A percentile compares a stretch with the other conserved stretches of the same genome.
phyloP scores from a whole-genome alignment of 352 stramenopile genomes.

The Globisporangium acanthophoron region DNA sequence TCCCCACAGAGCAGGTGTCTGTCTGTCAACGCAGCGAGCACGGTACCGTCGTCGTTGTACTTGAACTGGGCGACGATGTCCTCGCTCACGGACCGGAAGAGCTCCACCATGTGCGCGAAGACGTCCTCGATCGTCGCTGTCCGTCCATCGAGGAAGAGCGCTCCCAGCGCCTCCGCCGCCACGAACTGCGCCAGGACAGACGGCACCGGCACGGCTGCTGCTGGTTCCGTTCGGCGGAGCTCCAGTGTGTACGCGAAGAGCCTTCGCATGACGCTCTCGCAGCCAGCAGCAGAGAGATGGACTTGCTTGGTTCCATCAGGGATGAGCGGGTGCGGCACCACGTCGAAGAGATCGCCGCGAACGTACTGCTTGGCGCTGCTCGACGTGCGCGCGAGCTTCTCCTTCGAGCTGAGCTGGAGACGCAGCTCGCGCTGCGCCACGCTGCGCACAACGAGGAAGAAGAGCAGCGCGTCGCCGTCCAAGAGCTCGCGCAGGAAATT shows the following conservation, averaged over 20 bases:
- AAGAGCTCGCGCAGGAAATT: slow-evolving; percentile 66
- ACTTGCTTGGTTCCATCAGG: slow-evolving; percentile 59
- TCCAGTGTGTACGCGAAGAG: slow-evolving; percentile 27
- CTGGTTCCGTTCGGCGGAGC: neutral
- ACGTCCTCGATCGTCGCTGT: slow-evolving; percentile 32
- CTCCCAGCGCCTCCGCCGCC: slow-evolving; percentile 23
- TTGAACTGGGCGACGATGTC: slow-evolving; percentile 80
- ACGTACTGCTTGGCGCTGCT: slow-evolving; percentile 38
- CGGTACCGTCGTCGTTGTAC: slow-evolving; percentile 72
- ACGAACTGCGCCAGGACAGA: slow-evolving; percentile 37
- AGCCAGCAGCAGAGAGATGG: slow-evolving; percentile 29
- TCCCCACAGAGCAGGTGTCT: no score
- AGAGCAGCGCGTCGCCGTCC: slow-evolving; percentile 56
- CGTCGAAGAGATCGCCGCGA: slow-evolving; percentile 19
- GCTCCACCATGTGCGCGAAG: slow-evolving; percentile 33
- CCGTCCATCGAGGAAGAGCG: slow-evolving; percentile 10
- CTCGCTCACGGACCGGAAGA: slow-evolving; percentile 49
- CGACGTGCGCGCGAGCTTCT: slow-evolving; percentile 54
- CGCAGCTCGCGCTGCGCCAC: slow-evolving; percentile 46
- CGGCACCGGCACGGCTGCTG: slow-evolving; percentile 8
- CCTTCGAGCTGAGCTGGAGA: slow-evolving; percentile 47
- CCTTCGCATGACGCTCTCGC: slow-evolving; percentile 35
- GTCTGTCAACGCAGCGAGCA: no score
- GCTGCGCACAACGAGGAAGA: slow-evolving; percentile 49
- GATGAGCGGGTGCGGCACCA: slow-evolving; percentile 37